phyloP scores from a whole-genome alignment of 2,329 filamentous ascomycete genomes.

The Oidium heveae region DNA sequence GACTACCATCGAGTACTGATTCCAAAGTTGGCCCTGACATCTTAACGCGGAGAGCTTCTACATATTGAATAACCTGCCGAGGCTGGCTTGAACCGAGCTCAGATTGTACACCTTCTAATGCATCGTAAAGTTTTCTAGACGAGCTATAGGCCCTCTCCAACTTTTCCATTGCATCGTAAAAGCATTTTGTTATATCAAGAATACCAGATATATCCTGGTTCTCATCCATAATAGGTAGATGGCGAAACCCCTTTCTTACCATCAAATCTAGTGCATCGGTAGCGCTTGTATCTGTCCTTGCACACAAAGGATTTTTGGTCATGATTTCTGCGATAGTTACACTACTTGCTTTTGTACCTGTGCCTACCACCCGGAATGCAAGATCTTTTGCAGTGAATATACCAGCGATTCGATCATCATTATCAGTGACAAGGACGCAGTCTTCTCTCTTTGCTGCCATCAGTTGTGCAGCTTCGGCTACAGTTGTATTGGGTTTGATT shows the following conservation, averaged over 20 bases:
- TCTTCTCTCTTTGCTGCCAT: slow-evolving; percentile 99
- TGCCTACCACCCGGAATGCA: slow-evolving; percentile 85
- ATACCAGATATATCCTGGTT: slow-evolving; percentile 98
- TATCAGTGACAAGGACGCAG: slow-evolving; percentile 90
- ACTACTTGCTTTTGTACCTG: slow-evolving; percentile 65
- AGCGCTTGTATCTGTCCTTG: slow-evolving; percentile 88
- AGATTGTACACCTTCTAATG: slow-evolving; percentile 88
- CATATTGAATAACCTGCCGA: slow-evolving; percentile 96
- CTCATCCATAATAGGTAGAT: slow-evolving; percentile 97
- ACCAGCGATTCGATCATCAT: slow-evolving; percentile 90
- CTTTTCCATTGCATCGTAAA: slow-evolving; percentile 99
- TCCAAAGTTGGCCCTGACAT: slow-evolving; percentile 97
- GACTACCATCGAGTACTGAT: slow-evolving; percentile 73
- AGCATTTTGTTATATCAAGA: slow-evolving; percentile 96
- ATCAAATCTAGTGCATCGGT: slow-evolving; percentile 94
- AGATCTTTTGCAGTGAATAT: slow-evolving; percentile 99
- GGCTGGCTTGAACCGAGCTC: slow-evolving; percentile 89
- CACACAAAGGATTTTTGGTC: slow-evolving; percentile 97
- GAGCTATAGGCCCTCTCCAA: slow-evolving; percentile 91
- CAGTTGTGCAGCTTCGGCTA: slow-evolving; percentile 86
- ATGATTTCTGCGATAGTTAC: slow-evolving; percentile 96
- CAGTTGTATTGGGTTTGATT: slow-evolving; percentile 85
- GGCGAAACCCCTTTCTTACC: slow-evolving; percentile 94
- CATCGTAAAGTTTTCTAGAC: slow-evolving; percentile 94
- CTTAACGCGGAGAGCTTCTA: slow-evolving; percentile 79